Evolutionary conservation across 306 rosid species (phyloP).

Genomic region (Cucumis sativus): DNA sequence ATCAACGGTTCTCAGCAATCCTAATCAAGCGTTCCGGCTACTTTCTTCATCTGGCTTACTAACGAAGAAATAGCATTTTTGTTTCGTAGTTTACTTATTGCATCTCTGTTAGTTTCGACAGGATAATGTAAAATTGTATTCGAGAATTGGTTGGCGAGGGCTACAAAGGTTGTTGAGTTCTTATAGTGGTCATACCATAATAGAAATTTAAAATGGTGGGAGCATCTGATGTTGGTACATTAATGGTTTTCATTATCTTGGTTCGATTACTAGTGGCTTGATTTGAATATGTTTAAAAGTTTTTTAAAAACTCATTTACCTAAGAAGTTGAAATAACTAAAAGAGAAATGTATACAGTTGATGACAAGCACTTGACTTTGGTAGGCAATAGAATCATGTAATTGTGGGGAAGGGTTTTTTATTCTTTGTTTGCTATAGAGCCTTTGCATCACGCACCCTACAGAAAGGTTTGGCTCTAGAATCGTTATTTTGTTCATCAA

Average conservation of each 20-base stretch:
- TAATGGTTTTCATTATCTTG: neutral
- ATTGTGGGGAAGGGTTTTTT: too few relatives aligned
- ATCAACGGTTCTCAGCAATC: conserved; percentile 57
- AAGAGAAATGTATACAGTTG: too few relatives aligned
- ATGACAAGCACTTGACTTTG: too few relatives aligned
- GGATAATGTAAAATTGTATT: neutral
- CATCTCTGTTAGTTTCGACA: neutral
- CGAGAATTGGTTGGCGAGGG: neutral
- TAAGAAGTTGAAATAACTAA: neutral
- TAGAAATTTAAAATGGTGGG: neutral
- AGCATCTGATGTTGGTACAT: neutral
- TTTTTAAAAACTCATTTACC: neutral
- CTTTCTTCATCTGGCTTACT: conserved; percentile 53
- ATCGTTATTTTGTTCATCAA: too few relatives aligned
- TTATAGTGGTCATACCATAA: neutral
- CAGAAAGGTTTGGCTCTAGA: too few relatives aligned
- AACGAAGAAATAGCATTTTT: conserved; percentile 14
- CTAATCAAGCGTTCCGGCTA: conserved; percentile 67
- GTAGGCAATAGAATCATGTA: too few relatives aligned
- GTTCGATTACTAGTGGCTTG: neutral
- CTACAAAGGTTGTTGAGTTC: too few relatives aligned
- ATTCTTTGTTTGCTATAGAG: too few relatives aligned
- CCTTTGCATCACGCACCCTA: too few relatives aligned
- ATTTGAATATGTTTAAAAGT: neutral
- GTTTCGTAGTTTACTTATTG: neutral